phyloP scores from a whole-genome alignment of 208 protist species.

The Crithidia thermophila region DNA sequence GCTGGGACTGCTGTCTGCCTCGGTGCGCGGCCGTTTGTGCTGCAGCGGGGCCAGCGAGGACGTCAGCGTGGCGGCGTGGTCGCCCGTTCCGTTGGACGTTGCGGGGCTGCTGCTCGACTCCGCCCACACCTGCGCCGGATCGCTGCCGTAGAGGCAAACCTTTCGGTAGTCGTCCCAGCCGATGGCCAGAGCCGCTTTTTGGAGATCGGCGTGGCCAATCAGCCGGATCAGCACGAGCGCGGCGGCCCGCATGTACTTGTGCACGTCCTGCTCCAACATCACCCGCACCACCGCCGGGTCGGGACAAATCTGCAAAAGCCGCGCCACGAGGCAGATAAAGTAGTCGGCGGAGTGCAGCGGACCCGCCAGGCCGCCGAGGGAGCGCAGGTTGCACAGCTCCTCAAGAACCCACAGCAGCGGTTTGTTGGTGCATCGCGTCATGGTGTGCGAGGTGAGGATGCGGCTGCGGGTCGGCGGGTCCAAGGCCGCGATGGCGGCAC shows the following conservation, averaged over 20 bases:
- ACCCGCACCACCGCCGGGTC: conserved; percentile 50
- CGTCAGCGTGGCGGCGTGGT: conserved; percentile 7
- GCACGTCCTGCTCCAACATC: conserved; percentile 77
- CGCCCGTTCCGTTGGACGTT: background rate
- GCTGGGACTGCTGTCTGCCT: background rate
- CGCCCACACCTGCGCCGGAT: conserved; percentile 34
- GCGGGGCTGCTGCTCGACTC: conserved; percentile 4
- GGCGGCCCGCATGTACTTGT: conserved; percentile 82
- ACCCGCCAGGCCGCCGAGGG: conserved; percentile 55
- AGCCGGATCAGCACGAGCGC: conserved; percentile 73
- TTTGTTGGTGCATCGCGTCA: conserved; percentile 63
- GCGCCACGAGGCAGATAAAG: conserved; percentile 70
- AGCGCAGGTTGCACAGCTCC: conserved; percentile 50
- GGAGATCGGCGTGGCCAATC: conserved; percentile 55
- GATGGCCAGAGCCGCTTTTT: conserved; percentile 50
- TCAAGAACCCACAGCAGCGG: conserved; percentile 73
- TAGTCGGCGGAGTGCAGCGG: conserved; percentile 55
- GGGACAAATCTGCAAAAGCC: conserved; percentile 75
- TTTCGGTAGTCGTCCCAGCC: conserved; percentile 81
- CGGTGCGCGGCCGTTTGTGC: conserved; percentile 21
- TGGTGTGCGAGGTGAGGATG: conserved; percentile 58
- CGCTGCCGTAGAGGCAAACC: conserved; percentile 61
- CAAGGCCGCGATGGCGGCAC: conserved; percentile 52
- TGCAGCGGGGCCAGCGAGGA: conserved; percentile 25
- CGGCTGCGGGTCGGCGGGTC: conserved; percentile 62